Base-by-base conservation (phyloP, 768 basidiomycete genomes). In the Paxillus ammoniavirescens region DNA sequence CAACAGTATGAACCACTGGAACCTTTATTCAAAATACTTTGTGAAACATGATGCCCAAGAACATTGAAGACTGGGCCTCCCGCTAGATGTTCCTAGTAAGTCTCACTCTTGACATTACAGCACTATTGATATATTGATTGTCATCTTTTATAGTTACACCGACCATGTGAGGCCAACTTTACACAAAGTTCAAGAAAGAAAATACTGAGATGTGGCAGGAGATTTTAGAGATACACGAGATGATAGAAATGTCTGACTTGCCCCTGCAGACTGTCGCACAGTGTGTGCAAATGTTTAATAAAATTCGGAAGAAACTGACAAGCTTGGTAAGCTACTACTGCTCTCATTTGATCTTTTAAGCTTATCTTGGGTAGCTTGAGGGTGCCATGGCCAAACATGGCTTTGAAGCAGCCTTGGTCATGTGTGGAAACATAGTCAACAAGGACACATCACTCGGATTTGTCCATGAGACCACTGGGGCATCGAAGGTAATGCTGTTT, bases 381-480 rank as follows among this genome's bases (percentile, higher is more conserved):
- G 12, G 9, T 4, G 47, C 33, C 7, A 45, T 43, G 8, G 47
- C 38, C 10, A 48, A 44, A n/a, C 50, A 58, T 49, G 50, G 50
- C 10, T 58, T 58, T 12, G 50, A 58, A 28, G 47, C 49, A 5
- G 50, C 54, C 0, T 3, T 58, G 2, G 40, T 58, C 8, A 52
- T 58, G 49, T 56, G 54, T 15, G 42, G 57, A 3, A 58, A 50
- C 5, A 44, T 42, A 3, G 33, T 58, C 5, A 51, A 58, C 26
- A 37, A 58, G 18, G 57, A 58, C 23, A 31, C 23, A 0, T 47
- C 40, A 3, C 18, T 58, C 0, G 54, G 40, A 0, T 48, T 48
- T 12, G 35, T 38, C 21, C 50, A 58, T 31, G 50, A 12, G 1
- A 58, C 30, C 2, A 13, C 35, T 15, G 46, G 49, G 0, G 49